A percentile compares a stretch with the other conserved stretches of the same genome.
Evolutionary conservation across 305 asterid genomes (phyloP).

Genomic region (Rubia balearica): DNA sequence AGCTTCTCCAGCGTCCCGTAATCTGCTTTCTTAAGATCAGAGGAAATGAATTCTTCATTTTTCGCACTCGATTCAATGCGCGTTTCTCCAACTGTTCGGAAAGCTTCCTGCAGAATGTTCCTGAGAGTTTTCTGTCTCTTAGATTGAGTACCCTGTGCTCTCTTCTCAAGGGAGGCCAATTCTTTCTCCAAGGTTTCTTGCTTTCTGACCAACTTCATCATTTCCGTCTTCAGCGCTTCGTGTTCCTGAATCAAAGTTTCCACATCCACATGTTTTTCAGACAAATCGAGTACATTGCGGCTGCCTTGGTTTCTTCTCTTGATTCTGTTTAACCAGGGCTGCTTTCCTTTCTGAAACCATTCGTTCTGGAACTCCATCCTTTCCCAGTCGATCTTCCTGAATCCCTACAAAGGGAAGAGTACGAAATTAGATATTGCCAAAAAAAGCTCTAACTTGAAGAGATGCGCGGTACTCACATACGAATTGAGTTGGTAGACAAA

Average conservation of each 20-base stretch:
- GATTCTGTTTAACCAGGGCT: slow-evolving; percentile 30
- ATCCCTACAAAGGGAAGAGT: slow-evolving; percentile 24
- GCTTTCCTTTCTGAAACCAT: slow-evolving; percentile 37
- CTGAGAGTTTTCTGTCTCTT: slow-evolving; percentile 1
- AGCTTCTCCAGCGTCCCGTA: slow-evolving; percentile 16
- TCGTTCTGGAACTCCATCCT: slow-evolving; percentile 38
- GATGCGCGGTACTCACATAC: slow-evolving; percentile 14
- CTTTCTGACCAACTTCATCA: background rate
- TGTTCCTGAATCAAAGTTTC: slow-evolving; percentile 10
- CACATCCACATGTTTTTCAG: slow-evolving; percentile 3
- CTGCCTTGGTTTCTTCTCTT: slow-evolving; percentile 20
- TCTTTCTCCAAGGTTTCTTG: slow-evolving; percentile 7
- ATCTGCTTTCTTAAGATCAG: background rate
- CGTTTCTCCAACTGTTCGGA: slow-evolving; percentile 4
- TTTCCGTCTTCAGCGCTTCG: slow-evolving; percentile 8
- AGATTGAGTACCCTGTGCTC: background rate
- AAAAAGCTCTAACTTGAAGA: background rate
- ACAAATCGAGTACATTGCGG: background rate
- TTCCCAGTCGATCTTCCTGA: slow-evolving; percentile 40
- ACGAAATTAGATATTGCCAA: background rate
- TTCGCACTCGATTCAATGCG: slow-evolving; percentile 4
- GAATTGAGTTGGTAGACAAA: slow-evolving; percentile 23
- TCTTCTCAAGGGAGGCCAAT: slow-evolving; percentile 5
- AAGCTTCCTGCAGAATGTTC: slow-evolving; percentile 2
- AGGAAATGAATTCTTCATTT: slow-evolving; percentile 10